Base-by-base conservation (phyloP, 2,329 filamentous ascomycete genomes). In the Aspergillus aculeatus region DNA sequence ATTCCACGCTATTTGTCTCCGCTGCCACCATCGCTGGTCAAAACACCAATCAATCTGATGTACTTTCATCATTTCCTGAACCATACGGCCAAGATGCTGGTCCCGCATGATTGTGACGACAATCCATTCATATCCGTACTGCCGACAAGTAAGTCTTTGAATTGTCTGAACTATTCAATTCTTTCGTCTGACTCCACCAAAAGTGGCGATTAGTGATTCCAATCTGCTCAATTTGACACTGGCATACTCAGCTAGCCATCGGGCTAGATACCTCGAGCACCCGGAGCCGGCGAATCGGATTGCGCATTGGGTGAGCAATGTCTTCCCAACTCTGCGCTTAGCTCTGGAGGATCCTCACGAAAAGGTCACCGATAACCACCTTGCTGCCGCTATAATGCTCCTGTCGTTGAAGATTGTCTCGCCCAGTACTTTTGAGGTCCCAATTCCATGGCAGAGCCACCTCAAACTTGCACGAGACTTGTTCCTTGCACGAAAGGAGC, bases 351-450 rank as follows among this genome's bases (percentile, higher is more conserved):
- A 87, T 56, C 81, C 83, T 0, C 80, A 81, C 44, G 81, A 84
- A 62, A 84, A 86, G 47, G 86, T 92, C 11, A 88, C 89, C 0
- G 87, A 92, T 65, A 85, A 86, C 16, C 90, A 89, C 57, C 81
- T 96, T 2, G 90, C 91, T 0, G 91, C 90, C 0, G 89, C 91
- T 7, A 92, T 96, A 63, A 92, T 95, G 89, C 83, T 96, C 50
- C 86, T 90, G 0, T 93, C 90, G 1, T 80, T 95, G 21, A 90
- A 95, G 69, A 94, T 95, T 58, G 88, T 95, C 53, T 92, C 89
- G 0, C 91, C 91, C 0, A 89, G 88, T 58, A 89, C 89, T 0
- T 94, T 95, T 69, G 90, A 89, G 56, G 87, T 91, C n/a, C 82
- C 86, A 0, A 89, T 94, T 56, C 84, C 89, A 1, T 96, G 91